Conservation (phyloP, 805 yeast species). For the Naumovozyma dairenensis region DNA sequence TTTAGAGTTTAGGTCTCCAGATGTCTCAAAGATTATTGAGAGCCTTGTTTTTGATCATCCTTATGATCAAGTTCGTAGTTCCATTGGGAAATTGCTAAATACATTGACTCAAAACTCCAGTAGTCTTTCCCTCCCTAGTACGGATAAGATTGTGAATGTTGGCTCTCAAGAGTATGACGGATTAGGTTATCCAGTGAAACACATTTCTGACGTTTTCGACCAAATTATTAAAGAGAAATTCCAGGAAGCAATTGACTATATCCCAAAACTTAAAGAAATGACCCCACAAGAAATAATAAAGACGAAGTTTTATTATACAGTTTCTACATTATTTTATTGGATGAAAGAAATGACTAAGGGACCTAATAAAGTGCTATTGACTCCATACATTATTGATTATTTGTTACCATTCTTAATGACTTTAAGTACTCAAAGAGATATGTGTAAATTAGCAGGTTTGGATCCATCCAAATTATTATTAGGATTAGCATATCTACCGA, state of each 20-base stretch:
- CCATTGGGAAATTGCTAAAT: slow-evolving; percentile 49
- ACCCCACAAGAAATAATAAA: slow-evolving; percentile 48
- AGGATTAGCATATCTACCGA: slow-evolving; percentile 40
- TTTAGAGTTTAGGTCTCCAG: slow-evolving; percentile 46
- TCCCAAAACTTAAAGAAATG: slow-evolving; percentile 26
- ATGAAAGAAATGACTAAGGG: slow-evolving; percentile 44
- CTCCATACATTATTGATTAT: slow-evolving; percentile 40
- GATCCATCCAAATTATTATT: slow-evolving; percentile 42
- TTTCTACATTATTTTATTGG: slow-evolving; percentile 59
- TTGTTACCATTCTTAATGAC: slow-evolving; percentile 63
- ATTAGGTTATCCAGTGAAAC: slow-evolving; percentile 30
- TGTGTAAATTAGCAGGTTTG: slow-evolving; percentile 59
- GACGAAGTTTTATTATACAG: slow-evolving; percentile 51
- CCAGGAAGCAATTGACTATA: slow-evolving; percentile 33
- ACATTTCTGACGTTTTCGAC: slow-evolving; percentile 27
- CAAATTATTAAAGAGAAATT: slow-evolving; percentile 36
- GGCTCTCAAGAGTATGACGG: slow-evolving; percentile 17
- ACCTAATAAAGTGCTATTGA: slow-evolving; percentile 42
- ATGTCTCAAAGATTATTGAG: slow-evolving; percentile 36
- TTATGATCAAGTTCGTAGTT: slow-evolving; percentile 61
- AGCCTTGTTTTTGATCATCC: slow-evolving; percentile 46
- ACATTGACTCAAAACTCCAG: slow-evolving; percentile 21
- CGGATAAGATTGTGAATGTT: slow-evolving; percentile 7
- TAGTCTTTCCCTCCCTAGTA: slow-evolving; percentile 14
- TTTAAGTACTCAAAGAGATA: slow-evolving; percentile 63